Percentiles rank a stretch among this genome's conserved stretches.
phyloP scores from a whole-genome alignment of 1,139 yeast species.

The Suhomyces maxii region DNA sequence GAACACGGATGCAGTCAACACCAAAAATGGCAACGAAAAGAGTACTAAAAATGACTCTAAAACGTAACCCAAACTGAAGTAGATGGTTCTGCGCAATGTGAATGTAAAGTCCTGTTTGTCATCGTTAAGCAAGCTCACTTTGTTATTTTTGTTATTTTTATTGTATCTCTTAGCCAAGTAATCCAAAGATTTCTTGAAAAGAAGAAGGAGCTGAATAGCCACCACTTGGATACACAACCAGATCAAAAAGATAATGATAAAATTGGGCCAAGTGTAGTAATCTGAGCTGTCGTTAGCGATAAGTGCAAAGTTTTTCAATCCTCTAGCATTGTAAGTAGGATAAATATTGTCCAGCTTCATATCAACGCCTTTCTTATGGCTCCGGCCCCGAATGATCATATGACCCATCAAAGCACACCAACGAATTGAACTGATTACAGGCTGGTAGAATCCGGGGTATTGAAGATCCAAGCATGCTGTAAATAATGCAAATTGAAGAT shows the following conservation, averaged over 20 bases:
- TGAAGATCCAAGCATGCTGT: slow-evolving; percentile 54
- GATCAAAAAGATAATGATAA: slow-evolving; percentile 34
- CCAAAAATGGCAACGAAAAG: slow-evolving; percentile 49
- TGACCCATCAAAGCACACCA: slow-evolving; percentile 43
- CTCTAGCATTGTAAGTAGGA: slow-evolving; percentile 33
- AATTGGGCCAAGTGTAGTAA: slow-evolving; percentile 43
- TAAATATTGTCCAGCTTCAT: slow-evolving; percentile 34
- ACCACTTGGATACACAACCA: slow-evolving; percentile 29
- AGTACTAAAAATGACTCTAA: slow-evolving; percentile 33
- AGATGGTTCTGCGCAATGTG: slow-evolving; percentile 23
- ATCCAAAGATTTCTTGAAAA: slow-evolving; percentile 18
- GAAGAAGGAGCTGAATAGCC: slow-evolving; percentile 25
- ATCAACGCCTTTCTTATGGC: background rate
- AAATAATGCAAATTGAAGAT: slow-evolving; percentile 60
- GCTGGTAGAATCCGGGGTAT: slow-evolving; percentile 68
- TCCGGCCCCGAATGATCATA: slow-evolving; percentile 14
- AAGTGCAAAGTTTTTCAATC: slow-evolving; percentile 32
- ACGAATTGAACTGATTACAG: slow-evolving; percentile 42
- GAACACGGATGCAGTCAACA: slow-evolving; percentile 43
- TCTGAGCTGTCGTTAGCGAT: slow-evolving; percentile 28
- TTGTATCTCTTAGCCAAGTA: slow-evolving; percentile 12
- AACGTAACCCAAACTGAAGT: slow-evolving; percentile 33
- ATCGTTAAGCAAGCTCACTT: slow-evolving; percentile 9
- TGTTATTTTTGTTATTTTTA: slow-evolving; percentile 2
- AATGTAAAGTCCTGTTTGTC: slow-evolving; percentile 9